phyloP scores from a whole-genome alignment of 805 yeast species.

The Clavispora carvajalis region DNA sequence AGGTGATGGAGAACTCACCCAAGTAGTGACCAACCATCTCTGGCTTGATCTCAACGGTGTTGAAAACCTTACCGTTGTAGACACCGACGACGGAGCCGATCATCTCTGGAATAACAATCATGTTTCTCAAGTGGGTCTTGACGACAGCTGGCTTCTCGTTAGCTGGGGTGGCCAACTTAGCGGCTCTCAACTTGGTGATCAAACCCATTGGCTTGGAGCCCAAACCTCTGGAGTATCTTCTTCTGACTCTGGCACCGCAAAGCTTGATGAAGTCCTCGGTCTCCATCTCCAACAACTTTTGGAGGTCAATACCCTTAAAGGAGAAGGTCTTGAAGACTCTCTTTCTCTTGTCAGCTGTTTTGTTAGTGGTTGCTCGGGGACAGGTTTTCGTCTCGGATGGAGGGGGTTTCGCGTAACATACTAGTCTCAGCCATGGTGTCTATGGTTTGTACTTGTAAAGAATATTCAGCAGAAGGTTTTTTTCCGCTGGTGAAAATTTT shows the following conservation, averaged over 20 bases:
- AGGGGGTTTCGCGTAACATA: slow-evolving; percentile 6
- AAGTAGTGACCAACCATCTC: slow-evolving; percentile 99
- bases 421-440: slow-evolving; percentile 20
- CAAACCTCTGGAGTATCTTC: slow-evolving; percentile 98
- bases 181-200: slow-evolving; percentile 96
- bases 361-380: slow-evolving; percentile 6
- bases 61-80: slow-evolving; percentile 99
- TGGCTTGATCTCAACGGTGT: slow-evolving; percentile 97
- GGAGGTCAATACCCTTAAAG: slow-evolving; percentile 97
- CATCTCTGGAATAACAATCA: slow-evolving; percentile 99
- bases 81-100: slow-evolving; percentile 98
- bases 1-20: slow-evolving; percentile 99
- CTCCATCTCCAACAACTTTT: slow-evolving; percentile 86
- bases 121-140: slow-evolving; percentile 99
- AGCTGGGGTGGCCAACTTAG: slow-evolving; percentile 82
- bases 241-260: slow-evolving; percentile 98
- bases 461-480: slow-evolving; percentile 2
- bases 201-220: slow-evolving; percentile 92
- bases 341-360: slow-evolving; percentile 65
- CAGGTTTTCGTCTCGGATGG: not conserved
- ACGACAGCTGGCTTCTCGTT: slow-evolving; percentile 97
- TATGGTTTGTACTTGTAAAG: slow-evolving; percentile 12
- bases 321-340: slow-evolving; percentile 94
- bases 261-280: slow-evolving; percentile 96
- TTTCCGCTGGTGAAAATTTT: slow-evolving; percentile 13